A percentile compares a stretch with the other conserved stretches of the same genome.
Evolutionary conservation across 257 asterid genomes (phyloP).

Genomic region (Marsdenia floribunda): DNA sequence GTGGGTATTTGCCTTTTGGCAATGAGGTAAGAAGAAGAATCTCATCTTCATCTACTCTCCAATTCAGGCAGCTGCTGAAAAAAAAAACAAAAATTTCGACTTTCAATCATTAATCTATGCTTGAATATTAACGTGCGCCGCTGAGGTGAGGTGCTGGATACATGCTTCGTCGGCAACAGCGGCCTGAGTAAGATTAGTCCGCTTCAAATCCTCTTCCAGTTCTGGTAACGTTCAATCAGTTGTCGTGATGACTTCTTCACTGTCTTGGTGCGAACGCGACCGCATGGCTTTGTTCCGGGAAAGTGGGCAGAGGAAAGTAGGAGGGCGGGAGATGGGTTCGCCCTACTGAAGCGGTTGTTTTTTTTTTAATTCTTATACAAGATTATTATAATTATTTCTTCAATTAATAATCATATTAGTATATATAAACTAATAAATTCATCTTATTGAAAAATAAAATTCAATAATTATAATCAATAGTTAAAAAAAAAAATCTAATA

Average conservation of each 20-base stretch:
- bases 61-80: conserved; percentile 10
- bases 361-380: no score
- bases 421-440: no score
- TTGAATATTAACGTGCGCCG: conserved; percentile 31
- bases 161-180: conserved; percentile 43
- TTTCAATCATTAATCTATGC: conserved; percentile 44
- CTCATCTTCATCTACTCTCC: background rate
- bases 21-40: background rate
- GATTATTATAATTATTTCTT: no score
- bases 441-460: no score
- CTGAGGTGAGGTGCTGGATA: conserved; percentile 47
- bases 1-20: background rate
- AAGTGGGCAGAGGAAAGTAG: background rate
- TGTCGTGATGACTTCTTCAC: conserved; percentile 51
- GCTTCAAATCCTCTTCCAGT: conserved; percentile 42
- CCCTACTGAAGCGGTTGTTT: background rate
- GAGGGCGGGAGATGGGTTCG: background rate
- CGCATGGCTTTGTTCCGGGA: conserved; percentile 28
- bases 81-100: conserved; percentile 25
- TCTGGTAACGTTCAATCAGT: conserved; percentile 42
- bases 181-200: conserved; percentile 28
- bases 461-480: no score
- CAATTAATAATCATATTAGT: no score
- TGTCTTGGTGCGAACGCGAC: conserved; percentile 49
- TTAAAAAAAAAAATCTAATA: no score